Evolutionary conservation across 1,284 basidiomycete species (phyloP).

Genomic region (Ustilago shanxiensis): DNA sequence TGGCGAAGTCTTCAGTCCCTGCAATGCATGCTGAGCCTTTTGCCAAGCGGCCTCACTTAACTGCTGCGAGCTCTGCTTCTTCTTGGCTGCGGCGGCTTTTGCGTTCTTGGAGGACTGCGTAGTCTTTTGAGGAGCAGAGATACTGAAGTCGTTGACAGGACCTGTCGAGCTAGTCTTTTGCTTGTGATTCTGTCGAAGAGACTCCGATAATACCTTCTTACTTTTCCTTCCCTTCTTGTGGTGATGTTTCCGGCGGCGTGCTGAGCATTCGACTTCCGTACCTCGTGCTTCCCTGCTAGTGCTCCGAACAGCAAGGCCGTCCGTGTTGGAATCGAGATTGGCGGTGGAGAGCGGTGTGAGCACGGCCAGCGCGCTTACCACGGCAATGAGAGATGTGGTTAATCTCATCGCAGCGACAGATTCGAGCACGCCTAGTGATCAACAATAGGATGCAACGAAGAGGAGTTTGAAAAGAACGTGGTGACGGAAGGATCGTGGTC

Average conservation of each 20-base stretch:
- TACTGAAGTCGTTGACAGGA: not conserved
- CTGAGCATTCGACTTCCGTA: not conserved
- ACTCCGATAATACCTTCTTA: conserved; percentile 1
- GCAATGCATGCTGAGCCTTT: not conserved
- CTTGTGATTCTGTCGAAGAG: conserved; percentile 7
- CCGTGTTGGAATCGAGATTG: not conserved
- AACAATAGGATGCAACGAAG: not conserved
- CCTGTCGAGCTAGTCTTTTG: conserved; percentile 11
- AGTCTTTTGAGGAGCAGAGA: not conserved
- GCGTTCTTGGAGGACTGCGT: conserved; percentile 2
- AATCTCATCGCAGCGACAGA: conserved; percentile 17
- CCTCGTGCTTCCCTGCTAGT: conserved; percentile 5
- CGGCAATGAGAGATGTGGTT: conserved; percentile 11
- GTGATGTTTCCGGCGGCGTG: conserved; percentile 19
- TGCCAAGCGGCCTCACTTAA: not conserved
- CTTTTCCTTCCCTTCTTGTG: conserved; percentile 26
- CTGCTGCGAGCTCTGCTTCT: not conserved
- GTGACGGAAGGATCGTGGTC: not conserved
- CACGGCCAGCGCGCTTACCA: conserved; percentile 26
- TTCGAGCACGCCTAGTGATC: not conserved
- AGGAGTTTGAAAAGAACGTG: not conserved
- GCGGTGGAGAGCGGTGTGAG: conserved; percentile 24
- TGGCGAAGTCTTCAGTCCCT: not conserved
- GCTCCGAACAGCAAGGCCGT: conserved; percentile 2
- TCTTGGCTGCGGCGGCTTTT: not conserved